These are phyloP conservation scores for Trichoderma hamatum DNA, from an alignment of 2,329 filamentous ascomycete genomes.

Conservation along the genomic window DNA sequence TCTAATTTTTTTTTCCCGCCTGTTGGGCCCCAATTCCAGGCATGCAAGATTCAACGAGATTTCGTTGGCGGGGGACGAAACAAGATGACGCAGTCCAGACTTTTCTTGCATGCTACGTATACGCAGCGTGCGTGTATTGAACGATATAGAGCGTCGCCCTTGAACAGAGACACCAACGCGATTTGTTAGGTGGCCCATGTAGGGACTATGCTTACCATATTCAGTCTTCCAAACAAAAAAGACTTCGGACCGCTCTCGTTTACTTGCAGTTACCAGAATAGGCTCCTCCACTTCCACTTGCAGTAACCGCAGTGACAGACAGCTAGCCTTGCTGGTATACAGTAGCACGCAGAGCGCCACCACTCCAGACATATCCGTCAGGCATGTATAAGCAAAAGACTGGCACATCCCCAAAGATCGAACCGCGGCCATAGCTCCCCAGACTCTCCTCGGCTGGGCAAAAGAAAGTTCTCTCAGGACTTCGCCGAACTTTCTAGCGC, in stretches of 20 bases:
- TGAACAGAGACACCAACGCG: neutral
- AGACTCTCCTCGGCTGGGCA: neutral
- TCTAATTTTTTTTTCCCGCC: neutral
- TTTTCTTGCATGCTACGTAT: neutral
- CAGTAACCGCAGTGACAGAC: neutral
- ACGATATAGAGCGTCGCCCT: neutral
- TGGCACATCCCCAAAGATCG: neutral
- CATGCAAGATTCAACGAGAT: constrained; percentile 18
- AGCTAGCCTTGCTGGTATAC: neutral
- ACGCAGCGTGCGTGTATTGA: neutral
- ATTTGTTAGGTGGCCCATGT: neutral
- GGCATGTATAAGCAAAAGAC: neutral
- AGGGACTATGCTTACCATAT: neutral
- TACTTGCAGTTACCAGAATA: neutral
- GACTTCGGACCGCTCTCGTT: neutral
- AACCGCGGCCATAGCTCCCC: constrained; percentile 7
- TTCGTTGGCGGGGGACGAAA: neutral
- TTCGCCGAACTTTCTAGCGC: constrained; percentile 22
- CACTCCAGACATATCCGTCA: neutral
- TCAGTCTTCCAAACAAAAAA: neutral
- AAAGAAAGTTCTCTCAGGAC: neutral
- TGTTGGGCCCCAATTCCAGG: constrained; percentile 8
- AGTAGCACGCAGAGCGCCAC: too few species aligned
- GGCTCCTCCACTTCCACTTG: neutral
- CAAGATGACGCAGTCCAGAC: neutral